phyloP scores from a whole-genome alignment of 495 filamentous ascomycete genomes.

The Hyaloscypha hepaticicola region DNA sequence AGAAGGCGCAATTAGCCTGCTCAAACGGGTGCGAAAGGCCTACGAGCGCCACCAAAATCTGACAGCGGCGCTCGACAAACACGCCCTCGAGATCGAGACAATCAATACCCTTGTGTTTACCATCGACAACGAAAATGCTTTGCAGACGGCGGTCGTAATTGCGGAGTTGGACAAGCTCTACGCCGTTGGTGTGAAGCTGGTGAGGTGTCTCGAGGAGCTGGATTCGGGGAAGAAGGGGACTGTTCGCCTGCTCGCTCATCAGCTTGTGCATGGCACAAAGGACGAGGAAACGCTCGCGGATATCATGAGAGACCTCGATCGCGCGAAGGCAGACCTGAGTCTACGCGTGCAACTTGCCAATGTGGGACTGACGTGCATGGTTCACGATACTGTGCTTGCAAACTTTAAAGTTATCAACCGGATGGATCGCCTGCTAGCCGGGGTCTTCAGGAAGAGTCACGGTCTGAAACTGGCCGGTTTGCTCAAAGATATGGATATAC shows the following conservation, averaged over 20 bases:
- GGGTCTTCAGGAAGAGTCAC: background rate
- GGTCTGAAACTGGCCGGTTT: background rate
- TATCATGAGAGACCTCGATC: constrained; percentile 1
- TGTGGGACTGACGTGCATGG: background rate
- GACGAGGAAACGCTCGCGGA: background rate
- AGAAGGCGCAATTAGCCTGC: background rate
- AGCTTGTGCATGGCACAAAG: constrained; percentile 1
- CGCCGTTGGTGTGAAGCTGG: background rate
- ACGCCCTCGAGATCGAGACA: background rate
- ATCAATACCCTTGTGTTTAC: background rate
- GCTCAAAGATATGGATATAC: background rate
- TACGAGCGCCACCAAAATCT: constrained; percentile 2
- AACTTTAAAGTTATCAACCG: background rate
- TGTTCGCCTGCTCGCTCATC: background rate
- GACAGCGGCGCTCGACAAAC: background rate
- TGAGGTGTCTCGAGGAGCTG: background rate
- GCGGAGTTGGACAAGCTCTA: background rate
- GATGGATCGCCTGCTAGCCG: background rate
- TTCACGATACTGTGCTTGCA: background rate
- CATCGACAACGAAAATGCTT: background rate
- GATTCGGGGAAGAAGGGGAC: background rate
- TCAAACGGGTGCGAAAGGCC: background rate
- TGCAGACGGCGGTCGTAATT: background rate
- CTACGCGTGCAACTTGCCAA: background rate
- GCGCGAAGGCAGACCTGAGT: constrained; percentile 1